phyloP scores from a whole-genome alignment of 257 asterid species.

The Capsicum rhomboideum region DNA sequence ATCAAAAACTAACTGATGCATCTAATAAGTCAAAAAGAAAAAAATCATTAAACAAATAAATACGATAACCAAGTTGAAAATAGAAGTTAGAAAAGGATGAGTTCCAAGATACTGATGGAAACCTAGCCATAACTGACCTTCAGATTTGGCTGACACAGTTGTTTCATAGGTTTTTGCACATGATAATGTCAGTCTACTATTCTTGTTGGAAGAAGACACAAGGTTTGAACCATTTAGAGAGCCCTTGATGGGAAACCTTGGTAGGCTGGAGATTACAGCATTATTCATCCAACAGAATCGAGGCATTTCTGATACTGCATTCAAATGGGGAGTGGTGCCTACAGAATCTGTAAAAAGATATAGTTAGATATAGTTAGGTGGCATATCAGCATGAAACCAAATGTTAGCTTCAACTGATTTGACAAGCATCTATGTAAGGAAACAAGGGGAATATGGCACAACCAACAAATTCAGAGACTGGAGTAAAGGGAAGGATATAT shows the following conservation, averaged over 20 bases:
- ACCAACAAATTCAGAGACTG: not conserved
- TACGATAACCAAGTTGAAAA: not conserved
- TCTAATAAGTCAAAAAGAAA: not conserved
- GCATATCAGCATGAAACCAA: conserved; percentile 7
- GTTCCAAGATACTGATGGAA: not conserved
- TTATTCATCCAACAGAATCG: conserved; percentile 27
- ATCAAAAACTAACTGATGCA: not conserved
- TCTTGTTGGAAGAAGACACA: conserved; percentile 28
- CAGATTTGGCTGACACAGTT: conserved; percentile 30
- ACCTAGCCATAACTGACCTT: conserved; percentile 31
- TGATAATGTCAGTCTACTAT: conserved; percentile 29
- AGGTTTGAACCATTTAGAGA: conserved; percentile 27
- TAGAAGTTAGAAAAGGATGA: not conserved
- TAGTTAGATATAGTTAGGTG: not conserved
- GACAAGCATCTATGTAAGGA: not conserved
- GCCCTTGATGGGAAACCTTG: conserved; percentile 18
- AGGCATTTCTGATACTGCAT: conserved; percentile 36
- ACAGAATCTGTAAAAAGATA: conserved; percentile 28
- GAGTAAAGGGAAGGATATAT: not conserved
- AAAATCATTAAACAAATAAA: not conserved
- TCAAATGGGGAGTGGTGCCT: conserved; percentile 31
- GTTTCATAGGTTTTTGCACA: conserved; percentile 55
- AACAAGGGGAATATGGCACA: not conserved
- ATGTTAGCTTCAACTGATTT: not conserved
- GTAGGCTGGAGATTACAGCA: conserved; percentile 21